A percentile compares a stretch with the other conserved stretches of the same genome.
phyloP scores from a whole-genome alignment of 2,329 filamentous ascomycete species.

The Fonsecaea erecta region DNA sequence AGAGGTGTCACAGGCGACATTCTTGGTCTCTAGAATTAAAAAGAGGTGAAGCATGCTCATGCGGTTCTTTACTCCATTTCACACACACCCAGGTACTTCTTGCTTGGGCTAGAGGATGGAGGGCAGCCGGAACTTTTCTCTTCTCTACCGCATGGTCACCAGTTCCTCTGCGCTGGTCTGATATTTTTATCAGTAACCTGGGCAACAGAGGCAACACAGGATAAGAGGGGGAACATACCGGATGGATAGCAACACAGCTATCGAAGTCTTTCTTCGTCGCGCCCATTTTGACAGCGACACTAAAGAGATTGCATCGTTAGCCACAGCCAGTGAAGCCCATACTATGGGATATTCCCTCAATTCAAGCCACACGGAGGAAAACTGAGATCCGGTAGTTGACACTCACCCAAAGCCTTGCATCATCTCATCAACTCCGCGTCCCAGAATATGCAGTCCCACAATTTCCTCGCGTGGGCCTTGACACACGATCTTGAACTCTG shows the following conservation, averaged over 20 bases:
- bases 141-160: constrained; percentile 40
- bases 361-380: background rate
- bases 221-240: constrained; percentile 40
- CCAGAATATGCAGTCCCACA: constrained; percentile 56
- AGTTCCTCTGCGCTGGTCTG: constrained; percentile 73
- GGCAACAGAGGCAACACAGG: background rate
- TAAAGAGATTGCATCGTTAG: background rate
- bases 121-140: background rate
- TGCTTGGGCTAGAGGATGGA: background rate
- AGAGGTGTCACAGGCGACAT: background rate
- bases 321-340: constrained; percentile 38
- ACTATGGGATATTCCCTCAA: background rate
- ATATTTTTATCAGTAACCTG: constrained; percentile 19
- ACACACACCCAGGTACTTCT: background rate
- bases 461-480: constrained; percentile 56
- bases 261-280: constrained; percentile 79
- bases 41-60: background rate
- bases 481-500: constrained; percentile 57
- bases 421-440: constrained; percentile 64
- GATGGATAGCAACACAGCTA: constrained; percentile 75
- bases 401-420: constrained; percentile 69
- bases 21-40: background rate
- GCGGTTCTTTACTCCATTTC: background rate
- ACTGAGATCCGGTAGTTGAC: background rate
- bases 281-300: constrained; percentile 75